A percentile compares a stretch with the other conserved stretches of the same genome.
Evolutionary conservation across 768 basidiomycete species (phyloP).

Genomic region (Cytidiella melzeri): DNA sequence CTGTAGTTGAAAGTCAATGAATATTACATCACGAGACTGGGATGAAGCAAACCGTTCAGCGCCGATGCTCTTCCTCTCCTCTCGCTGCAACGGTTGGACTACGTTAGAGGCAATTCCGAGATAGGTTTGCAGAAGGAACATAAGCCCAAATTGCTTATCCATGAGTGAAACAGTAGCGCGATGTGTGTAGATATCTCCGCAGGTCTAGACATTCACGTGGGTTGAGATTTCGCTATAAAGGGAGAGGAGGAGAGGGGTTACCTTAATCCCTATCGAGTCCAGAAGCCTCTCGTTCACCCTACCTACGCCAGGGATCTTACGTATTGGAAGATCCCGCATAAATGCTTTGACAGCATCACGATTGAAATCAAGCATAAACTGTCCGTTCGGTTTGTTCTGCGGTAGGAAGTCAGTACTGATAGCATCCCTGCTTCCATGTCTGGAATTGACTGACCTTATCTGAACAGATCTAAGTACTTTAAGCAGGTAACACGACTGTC

Average conservation of each 20-base stretch:
- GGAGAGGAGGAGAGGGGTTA: slow-evolving; percentile 20
- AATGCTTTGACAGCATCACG: slow-evolving; percentile 60
- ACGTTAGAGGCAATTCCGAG: slow-evolving; percentile 84
- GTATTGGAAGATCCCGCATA: slow-evolving; percentile 77
- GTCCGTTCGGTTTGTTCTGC: slow-evolving; percentile 93
- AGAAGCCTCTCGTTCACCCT: slow-evolving; percentile 84
- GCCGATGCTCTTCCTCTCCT: slow-evolving; percentile 89
- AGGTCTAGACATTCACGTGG: slow-evolving; percentile 45
- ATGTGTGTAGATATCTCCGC: slow-evolving; percentile 81
- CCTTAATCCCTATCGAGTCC: slow-evolving; percentile 84
- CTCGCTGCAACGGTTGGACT: slow-evolving; percentile 68
- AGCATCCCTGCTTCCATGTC: too few relatives aligned
- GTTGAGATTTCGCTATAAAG: neutral
- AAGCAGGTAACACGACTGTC: neutral
- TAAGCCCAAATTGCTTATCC: slow-evolving; percentile 82
- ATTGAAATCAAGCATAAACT: slow-evolving; percentile 71
- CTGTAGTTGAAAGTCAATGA: slow-evolving; percentile 32
- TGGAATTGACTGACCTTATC: slow-evolving; percentile 72
- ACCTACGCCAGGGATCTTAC: slow-evolving; percentile 86
- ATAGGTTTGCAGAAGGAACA: slow-evolving; percentile 69
- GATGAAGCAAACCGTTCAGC: slow-evolving; percentile 60
- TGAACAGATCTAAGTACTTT: slow-evolving; percentile 67
- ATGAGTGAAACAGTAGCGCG: slow-evolving; percentile 72
- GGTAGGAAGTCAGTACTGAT: neutral
- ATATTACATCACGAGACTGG: neutral